phyloP scores from a whole-genome alignment of 345 rosid genomes.

The Linum lewisii region DNA sequence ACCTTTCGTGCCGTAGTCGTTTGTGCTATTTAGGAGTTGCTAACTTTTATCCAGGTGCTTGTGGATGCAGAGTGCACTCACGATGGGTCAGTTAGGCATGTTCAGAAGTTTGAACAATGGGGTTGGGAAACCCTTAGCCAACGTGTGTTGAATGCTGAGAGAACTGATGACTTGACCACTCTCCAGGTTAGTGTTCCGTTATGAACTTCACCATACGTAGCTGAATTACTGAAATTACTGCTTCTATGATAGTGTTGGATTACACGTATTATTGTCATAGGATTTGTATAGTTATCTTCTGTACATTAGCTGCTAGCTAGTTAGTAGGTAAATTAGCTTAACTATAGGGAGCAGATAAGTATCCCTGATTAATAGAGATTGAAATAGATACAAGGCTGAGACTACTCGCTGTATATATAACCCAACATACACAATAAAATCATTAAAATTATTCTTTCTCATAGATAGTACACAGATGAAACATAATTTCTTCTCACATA shows the following conservation, averaged over 20 bases:
- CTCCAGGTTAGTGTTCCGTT: constrained; percentile 51
- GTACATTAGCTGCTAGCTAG: no score
- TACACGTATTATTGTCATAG: no score
- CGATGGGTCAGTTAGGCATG: constrained; percentile 84
- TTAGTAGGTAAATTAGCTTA: no score
- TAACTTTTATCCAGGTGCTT: constrained; percentile 47
- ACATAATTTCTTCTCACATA: background rate
- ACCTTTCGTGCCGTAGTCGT: background rate
- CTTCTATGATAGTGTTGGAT: no score
- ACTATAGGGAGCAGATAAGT: no score
- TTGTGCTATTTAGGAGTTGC: background rate
- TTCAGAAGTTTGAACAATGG: constrained; percentile 93
- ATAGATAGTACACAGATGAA: no score
- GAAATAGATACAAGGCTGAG: no score
- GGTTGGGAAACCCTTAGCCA: constrained; percentile 86
- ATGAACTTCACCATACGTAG: background rate
- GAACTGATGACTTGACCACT: constrained; percentile 57
- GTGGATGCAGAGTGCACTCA: constrained; percentile 99
- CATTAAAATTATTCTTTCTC: no score
- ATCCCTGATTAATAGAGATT: no score
- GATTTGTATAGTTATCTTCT: no score
- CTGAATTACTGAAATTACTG: background rate
- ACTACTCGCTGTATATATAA: no score
- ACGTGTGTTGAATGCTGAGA: constrained; percentile 75
- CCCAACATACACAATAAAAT: no score